These are phyloP conservation scores for Monilinia fructicola DNA, from an alignment of 2,329 filamentous ascomycete species.

Conservation along the genomic window DNA sequence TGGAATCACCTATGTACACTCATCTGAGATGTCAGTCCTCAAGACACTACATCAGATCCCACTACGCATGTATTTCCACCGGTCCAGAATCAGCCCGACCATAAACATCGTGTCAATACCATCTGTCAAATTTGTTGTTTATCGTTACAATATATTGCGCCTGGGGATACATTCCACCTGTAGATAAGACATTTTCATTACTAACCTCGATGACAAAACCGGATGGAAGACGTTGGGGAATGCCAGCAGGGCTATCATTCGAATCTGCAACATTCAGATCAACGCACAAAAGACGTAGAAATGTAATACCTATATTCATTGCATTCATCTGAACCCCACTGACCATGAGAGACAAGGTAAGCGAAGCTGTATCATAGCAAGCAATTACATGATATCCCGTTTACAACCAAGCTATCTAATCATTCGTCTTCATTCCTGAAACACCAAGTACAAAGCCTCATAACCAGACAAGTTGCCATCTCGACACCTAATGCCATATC, in stretches of 20 bases:
- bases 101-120: background rate
- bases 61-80: too few relatives aligned
- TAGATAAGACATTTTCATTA: background rate
- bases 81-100: too few relatives aligned
- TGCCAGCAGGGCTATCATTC: background rate
- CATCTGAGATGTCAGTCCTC: too few relatives aligned
- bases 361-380: background rate
- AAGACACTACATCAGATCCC: too few relatives aligned
- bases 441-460: background rate
- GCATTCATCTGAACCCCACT: background rate
- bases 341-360: background rate
- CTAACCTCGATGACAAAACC: background rate
- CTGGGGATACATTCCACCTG: background rate
- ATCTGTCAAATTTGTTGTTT: background rate
- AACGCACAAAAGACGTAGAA: background rate
- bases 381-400: background rate
- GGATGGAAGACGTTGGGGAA: background rate
- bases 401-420: background rate
- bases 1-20: too few relatives aligned
- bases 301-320: slow-evolving; percentile 1
- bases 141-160: background rate
- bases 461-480: background rate
- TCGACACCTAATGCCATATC: background rate
- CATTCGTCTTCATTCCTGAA: background rate
- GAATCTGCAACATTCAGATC: background rate